A percentile compares a stretch with the other conserved stretches of the same genome.
Conservation (phyloP, 805 yeast species). For the Yarrowia deformans region DNA sequence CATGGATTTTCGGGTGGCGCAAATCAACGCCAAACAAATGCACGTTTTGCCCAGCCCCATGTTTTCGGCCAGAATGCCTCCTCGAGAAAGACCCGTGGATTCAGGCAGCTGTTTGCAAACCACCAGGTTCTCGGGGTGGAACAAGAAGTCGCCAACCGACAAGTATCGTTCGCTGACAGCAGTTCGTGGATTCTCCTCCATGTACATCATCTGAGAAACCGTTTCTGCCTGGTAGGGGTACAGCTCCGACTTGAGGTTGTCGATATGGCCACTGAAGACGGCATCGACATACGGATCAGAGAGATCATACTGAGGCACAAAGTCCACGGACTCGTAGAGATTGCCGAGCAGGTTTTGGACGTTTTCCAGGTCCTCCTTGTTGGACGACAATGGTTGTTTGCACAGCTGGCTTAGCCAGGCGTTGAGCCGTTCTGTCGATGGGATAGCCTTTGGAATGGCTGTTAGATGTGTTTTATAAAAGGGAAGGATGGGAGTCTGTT, state of each 20-base stretch:
- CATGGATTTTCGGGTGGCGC: conserved; percentile 55
- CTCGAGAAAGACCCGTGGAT: conserved; percentile 47
- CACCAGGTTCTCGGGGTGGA: conserved; percentile 6
- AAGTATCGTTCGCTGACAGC: not conserved
- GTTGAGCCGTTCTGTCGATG: not conserved
- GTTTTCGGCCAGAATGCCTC: conserved; percentile 71
- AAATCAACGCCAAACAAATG: conserved; percentile 64
- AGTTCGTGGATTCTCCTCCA: conserved; percentile 24
- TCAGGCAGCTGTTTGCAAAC: not conserved
- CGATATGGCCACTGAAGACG: conserved; percentile 10
- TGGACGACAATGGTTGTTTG: not conserved
- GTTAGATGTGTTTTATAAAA: not conserved
- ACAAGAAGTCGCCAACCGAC: not conserved
- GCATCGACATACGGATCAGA: not conserved
- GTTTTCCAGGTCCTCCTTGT: not conserved
- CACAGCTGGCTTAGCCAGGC: conserved; percentile 1
- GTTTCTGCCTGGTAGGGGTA: conserved; percentile 28
- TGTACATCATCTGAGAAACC: conserved; percentile 18
- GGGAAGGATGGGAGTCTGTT: not conserved
- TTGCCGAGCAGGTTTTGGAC: not conserved
- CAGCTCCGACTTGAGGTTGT: conserved; percentile 6
- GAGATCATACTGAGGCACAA: not conserved
- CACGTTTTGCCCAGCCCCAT: conserved; percentile 74
- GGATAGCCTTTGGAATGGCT: not conserved
- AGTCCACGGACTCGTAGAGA: conserved; percentile 15